A percentile compares a stretch with the other conserved stretches of the same genome.
phyloP scores from a whole-genome alignment of 352 stramenopile genomes.

The Blastocystis sp. region DNA sequence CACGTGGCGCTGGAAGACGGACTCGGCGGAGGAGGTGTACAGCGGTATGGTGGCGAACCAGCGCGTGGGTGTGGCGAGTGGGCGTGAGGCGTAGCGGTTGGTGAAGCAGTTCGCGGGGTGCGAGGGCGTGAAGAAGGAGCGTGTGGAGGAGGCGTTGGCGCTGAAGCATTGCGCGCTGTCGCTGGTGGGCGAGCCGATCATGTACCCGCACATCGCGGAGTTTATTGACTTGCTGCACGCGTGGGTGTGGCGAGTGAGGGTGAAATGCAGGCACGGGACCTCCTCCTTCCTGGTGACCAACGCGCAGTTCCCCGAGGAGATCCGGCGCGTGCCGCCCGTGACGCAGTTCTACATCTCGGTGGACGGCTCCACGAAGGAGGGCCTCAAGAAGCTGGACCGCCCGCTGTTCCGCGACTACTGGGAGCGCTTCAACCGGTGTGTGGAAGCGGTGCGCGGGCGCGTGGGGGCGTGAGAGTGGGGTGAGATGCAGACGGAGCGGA shows the following conservation, averaged over 20 bases:
- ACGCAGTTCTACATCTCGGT: constrained; percentile 98
- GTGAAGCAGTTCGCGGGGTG: constrained; percentile 49
- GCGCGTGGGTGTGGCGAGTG: constrained; percentile 78
- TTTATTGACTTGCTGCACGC: constrained; percentile 90
- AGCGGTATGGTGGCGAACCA: constrained; percentile 84
- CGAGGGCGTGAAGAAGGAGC: constrained; percentile 84
- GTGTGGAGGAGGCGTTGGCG: constrained; percentile 90
- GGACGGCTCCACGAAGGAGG: constrained; percentile 91
- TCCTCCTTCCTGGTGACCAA: constrained; percentile 98
- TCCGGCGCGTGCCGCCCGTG: constrained; percentile 88
- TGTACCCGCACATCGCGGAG: constrained; percentile 97
- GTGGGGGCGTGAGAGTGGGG: neutral
- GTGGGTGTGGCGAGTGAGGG: constrained; percentile 70
- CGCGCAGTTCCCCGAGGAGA: constrained; percentile 93
- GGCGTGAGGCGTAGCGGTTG: constrained; percentile 12
- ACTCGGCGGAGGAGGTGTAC: constrained; percentile 90
- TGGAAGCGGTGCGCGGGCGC: constrained; percentile 84
- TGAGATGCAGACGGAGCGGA: constrained; percentile 83
- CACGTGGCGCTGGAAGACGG: constrained; percentile 95
- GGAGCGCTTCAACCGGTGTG: constrained; percentile 87
- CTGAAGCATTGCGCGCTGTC: constrained; percentile 93
- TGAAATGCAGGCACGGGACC: constrained; percentile 76
- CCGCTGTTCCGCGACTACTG: constrained; percentile 94
- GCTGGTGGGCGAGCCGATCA: constrained; percentile 94
- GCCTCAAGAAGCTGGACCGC: constrained; percentile 88